phyloP scores from a whole-genome alignment of 1,284 basidiomycete genomes.

The Rhodotorula mucilaginosa region DNA sequence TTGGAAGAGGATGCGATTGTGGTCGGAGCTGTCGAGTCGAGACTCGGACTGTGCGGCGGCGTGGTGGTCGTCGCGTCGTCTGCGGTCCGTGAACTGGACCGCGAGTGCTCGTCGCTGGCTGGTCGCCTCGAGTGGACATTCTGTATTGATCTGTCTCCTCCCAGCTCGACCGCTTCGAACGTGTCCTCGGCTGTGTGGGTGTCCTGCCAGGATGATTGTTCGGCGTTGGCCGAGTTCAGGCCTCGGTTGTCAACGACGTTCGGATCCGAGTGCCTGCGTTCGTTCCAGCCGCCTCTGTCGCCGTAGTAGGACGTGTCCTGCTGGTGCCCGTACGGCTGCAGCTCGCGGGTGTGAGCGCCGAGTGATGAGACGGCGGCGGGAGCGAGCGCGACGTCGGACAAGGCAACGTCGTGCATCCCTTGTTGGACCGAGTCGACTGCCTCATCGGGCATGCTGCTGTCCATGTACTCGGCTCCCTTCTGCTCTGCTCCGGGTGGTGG shows the following conservation, averaged over 20 bases:
- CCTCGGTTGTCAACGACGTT: neutral
- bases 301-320: neutral
- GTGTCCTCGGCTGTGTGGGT: neutral
- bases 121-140: neutral
- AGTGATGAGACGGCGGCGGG: too few relatives aligned
- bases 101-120: neutral
- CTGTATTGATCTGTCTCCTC: neutral
- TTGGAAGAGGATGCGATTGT: neutral
- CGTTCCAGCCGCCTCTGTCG: neutral
- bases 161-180: constrained; percentile 25
- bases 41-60: constrained; percentile 10
- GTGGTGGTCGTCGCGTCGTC: constrained; percentile 8
- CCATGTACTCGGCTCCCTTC: neutral
- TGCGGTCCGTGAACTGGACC: constrained; percentile 4
- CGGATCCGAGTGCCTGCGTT: neutral
- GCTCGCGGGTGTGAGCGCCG: too few relatives aligned
- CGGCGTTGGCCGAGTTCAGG: neutral
- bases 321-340: neutral
- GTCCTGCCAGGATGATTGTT: too few relatives aligned
- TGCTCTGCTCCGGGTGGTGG: neutral
- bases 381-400: too few relatives aligned
- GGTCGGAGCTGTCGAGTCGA: constrained; percentile 8
- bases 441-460: neutral
- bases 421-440: neutral
- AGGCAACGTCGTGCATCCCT: too few relatives aligned